Conservation (phyloP, 2,329 filamentous ascomycete genomes). For the Chrysosporium queenslandicum region DNA sequence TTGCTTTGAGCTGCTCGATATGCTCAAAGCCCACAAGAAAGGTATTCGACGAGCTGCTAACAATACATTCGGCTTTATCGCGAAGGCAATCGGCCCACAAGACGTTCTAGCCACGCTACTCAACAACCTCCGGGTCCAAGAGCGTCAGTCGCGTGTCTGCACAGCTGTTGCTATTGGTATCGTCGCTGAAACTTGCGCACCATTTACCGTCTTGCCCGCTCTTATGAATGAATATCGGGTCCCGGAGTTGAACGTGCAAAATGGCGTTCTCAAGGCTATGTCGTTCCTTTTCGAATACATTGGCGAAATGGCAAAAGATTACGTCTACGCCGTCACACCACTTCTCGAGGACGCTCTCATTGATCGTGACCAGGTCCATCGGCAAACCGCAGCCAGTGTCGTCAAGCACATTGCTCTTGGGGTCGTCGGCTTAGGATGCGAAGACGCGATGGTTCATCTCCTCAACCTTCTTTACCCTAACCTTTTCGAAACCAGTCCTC, state of each 20-base stretch:
- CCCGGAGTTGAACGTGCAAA: slow-evolving; percentile 96
- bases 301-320: slow-evolving; percentile 98
- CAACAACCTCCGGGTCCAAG: slow-evolving; percentile 93
- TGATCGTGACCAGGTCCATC: slow-evolving; percentile 94
- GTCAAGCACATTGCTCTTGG: slow-evolving; percentile 97
- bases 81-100: slow-evolving; percentile 95
- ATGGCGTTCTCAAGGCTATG: slow-evolving; percentile 92
- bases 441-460: slow-evolving; percentile 96
- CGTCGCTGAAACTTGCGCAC: slow-evolving; percentile 94
- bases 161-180: slow-evolving; percentile 98
- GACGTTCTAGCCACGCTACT: slow-evolving; percentile 91
- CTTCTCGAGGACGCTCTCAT: slow-evolving; percentile 93
- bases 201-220: slow-evolving; percentile 95
- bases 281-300: slow-evolving; percentile 99
- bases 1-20: slow-evolving; percentile 96
- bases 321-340: slow-evolving; percentile 95
- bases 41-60: slow-evolving; percentile 95
- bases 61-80: slow-evolving; percentile 99
- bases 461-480: slow-evolving; percentile 95
- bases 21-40: slow-evolving; percentile 99
- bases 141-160: slow-evolving; percentile 95
- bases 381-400: slow-evolving; percentile 89
- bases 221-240: slow-evolving; percentile 99
- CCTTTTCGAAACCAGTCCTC: slow-evolving; percentile 92
- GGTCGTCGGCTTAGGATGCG: slow-evolving; percentile 93